Conservation (phyloP, 257 asterid genomes). For the Coffea canephora region DNA sequence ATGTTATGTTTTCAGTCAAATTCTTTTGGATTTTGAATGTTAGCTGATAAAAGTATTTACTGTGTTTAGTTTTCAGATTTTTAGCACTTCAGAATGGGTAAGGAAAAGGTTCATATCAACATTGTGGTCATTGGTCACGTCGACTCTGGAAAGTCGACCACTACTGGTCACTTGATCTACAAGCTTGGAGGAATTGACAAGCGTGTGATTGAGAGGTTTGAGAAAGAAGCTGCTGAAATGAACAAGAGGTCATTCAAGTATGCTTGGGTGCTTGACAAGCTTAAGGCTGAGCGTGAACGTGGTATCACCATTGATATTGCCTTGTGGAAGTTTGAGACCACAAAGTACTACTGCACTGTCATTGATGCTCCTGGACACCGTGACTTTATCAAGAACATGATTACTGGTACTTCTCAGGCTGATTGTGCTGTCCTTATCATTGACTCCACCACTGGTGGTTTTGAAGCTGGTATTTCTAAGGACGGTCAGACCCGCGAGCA, state of each 20-base stretch:
- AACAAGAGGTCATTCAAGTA: slow-evolving; percentile 88
- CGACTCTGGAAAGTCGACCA: slow-evolving; percentile 50
- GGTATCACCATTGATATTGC: slow-evolving; percentile 88
- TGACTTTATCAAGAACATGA: slow-evolving; percentile 85
- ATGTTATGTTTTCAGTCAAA: no score
- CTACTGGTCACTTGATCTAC: slow-evolving; percentile 62
- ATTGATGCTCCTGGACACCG: slow-evolving; percentile 93
- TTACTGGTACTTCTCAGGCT: slow-evolving; percentile 87
- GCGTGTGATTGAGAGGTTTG: slow-evolving; percentile 86
- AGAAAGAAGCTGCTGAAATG: slow-evolving; percentile 91
- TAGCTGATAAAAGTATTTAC: background rate
- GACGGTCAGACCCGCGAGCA: slow-evolving; percentile 93
- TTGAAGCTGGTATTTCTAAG: slow-evolving; percentile 86
- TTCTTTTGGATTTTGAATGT: no score
- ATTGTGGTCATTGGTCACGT: slow-evolving; percentile 57
- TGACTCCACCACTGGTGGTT: slow-evolving; percentile 89
- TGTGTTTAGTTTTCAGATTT: background rate
- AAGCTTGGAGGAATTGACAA: slow-evolving; percentile 87
- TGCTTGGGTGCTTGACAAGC: slow-evolving; percentile 91
- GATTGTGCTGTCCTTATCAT: slow-evolving; percentile 82
- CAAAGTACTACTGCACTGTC: slow-evolving; percentile 85
- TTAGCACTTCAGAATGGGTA: slow-evolving; percentile 25
- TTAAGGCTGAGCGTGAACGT: slow-evolving; percentile 89
- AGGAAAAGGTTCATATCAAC: slow-evolving; percentile 44
- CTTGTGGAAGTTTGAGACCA: slow-evolving; percentile 87